phyloP scores from a whole-genome alignment of 2,329 filamentous ascomycete genomes.

The Colletotrichum truncatum region DNA sequence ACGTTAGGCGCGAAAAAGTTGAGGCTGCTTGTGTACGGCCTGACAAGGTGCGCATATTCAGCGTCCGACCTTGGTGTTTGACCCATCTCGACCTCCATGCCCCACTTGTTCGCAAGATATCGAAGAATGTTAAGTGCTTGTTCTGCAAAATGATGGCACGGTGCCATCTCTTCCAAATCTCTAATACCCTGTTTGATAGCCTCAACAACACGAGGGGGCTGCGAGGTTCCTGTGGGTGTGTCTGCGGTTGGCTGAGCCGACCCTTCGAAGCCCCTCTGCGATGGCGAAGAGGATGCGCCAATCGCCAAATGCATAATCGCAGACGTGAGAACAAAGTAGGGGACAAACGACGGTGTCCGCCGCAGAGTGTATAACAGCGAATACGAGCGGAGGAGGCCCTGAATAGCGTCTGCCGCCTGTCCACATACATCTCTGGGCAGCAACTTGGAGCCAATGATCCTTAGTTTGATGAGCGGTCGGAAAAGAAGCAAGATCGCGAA shows the following conservation, averaged over 20 bases:
- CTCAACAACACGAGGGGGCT: slow-evolving; percentile 51
- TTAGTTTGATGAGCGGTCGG: slow-evolving; percentile 73
- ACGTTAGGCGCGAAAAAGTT: slow-evolving; percentile 67
- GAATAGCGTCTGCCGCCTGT: slow-evolving; percentile 68
- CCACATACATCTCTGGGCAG: slow-evolving; percentile 73
- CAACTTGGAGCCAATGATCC: slow-evolving; percentile 70
- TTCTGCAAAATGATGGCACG: slow-evolving; percentile 68
- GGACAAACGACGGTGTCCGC: slow-evolving; percentile 69
- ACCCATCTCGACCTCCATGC: slow-evolving; percentile 59
- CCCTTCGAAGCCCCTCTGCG: slow-evolving; percentile 1
- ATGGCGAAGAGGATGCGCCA: slow-evolving; percentile 46
- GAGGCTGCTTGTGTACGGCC: slow-evolving; percentile 59
- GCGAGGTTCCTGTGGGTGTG: slow-evolving; percentile 39
- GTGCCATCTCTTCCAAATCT: slow-evolving; percentile 68
- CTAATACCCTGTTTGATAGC: slow-evolving; percentile 63
- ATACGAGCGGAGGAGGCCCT: slow-evolving; percentile 64
- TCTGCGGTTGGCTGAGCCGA: slow-evolving; percentile 20
- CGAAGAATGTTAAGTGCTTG: slow-evolving; percentile 68
- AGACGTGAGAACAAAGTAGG: slow-evolving; percentile 69
- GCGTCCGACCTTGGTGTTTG: slow-evolving; percentile 36
- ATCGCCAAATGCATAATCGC: slow-evolving; percentile 69
- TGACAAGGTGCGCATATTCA: slow-evolving; percentile 52
- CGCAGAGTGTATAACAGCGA: slow-evolving; percentile 66
- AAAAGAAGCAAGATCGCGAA: slow-evolving; percentile 79
- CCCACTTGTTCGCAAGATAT: slow-evolving; percentile 67